Conservation (phyloP, 2,329 filamentous ascomycete species). For the Nemania sp. region DNA sequence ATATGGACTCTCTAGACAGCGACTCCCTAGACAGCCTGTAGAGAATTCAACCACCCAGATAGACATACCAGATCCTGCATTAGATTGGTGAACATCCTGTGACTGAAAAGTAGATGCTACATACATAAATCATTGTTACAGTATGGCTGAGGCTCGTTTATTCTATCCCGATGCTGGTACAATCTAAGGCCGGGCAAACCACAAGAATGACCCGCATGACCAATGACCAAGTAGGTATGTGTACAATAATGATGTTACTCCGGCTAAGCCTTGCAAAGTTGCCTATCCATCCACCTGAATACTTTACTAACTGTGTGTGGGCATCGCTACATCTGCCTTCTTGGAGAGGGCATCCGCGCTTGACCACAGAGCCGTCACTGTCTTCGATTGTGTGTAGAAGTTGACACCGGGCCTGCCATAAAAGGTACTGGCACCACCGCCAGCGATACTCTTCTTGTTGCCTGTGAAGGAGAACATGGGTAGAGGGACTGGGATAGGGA, state of each 20-base stretch:
- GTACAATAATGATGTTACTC: conserved; percentile 1
- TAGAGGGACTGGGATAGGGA: conserved; percentile 74
- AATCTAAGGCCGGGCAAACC: not conserved
- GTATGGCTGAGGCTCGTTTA: not conserved
- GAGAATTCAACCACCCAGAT: no score
- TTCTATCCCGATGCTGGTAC: not conserved
- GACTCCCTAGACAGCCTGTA: no score
- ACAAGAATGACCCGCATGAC: not conserved
- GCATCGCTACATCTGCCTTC: conserved; percentile 90
- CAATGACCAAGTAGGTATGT: not conserved
- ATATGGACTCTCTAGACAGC: no score
- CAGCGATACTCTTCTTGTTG: conserved; percentile 89
- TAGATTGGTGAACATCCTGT: no score
- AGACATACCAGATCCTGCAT: no score
- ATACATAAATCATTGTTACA: not conserved
- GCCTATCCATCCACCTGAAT: not conserved
- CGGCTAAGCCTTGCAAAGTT: not conserved
- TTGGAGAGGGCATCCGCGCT: conserved; percentile 81
- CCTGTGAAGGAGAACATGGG: conserved; percentile 76
- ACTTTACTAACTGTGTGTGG: conserved; percentile 51
- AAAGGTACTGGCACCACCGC: conserved; percentile 90
- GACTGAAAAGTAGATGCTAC: no score
- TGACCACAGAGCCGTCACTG: conserved; percentile 90
- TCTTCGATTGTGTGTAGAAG: conserved; percentile 98
- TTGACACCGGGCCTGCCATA: conserved; percentile 91